Evolutionary conservation across 495 filamentous ascomycete genomes (phyloP).

Genomic region (Penicillium turbatum): DNA sequence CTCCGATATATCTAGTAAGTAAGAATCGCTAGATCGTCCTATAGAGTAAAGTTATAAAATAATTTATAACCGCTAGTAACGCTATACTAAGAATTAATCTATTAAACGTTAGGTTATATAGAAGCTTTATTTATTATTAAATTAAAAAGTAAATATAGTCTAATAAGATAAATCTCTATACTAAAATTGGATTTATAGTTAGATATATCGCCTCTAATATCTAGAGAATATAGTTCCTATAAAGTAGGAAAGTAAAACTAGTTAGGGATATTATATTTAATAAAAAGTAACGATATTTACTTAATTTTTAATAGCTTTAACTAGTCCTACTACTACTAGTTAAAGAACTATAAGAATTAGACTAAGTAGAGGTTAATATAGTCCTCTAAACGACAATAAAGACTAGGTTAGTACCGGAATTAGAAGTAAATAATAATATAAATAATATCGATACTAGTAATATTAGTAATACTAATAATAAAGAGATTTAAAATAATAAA

Average conservation of each 20-base stretch:
- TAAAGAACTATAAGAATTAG: no score
- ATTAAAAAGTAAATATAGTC: neutral
- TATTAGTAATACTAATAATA: no score
- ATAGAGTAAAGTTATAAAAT: neutral
- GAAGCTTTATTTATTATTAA: neutral
- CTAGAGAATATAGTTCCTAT: neutral
- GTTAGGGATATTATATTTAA: neutral
- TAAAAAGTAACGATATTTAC: neutral
- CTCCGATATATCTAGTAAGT: neutral
- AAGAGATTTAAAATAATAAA: no score
- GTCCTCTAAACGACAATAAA: no score
- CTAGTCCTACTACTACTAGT: neutral
- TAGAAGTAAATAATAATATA: no score
- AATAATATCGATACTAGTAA: no score
- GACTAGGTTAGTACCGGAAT: no score
- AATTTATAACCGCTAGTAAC: no score
- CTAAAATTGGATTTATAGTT: neutral
- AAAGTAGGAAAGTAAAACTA: neutral
- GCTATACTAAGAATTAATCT: neutral
- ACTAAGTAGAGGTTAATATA: no score
- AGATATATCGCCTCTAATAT: neutral
- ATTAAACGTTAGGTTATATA: neutral
- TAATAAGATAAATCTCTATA: neutral
- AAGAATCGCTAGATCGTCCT: neutral
- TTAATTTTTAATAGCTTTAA: neutral